Evolutionary conservation across 2,329 filamentous ascomycete species (phyloP).

Genomic region (Cryphonectria parasitica): DNA sequence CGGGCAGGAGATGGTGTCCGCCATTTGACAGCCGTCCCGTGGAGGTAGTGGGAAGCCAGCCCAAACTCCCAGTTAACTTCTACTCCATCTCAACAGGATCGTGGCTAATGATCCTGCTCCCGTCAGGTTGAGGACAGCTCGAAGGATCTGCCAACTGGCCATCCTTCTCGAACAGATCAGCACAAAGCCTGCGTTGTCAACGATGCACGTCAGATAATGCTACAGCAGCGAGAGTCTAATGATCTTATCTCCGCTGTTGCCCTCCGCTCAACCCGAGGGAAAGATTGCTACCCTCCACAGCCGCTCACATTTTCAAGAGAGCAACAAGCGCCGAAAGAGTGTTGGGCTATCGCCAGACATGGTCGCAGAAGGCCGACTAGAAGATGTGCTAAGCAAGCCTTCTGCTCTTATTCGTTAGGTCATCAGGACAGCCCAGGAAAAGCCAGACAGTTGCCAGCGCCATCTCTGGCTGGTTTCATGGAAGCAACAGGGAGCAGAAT

Average conservation of each 20-base stretch:
- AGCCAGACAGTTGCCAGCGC: not conserved
- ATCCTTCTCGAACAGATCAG: not conserved
- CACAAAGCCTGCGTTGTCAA: not conserved
- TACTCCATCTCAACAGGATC: not conserved
- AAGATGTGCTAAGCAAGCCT: not conserved
- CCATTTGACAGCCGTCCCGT: not conserved
- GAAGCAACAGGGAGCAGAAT: not conserved
- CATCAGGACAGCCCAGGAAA: not conserved
- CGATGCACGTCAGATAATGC: not conserved
- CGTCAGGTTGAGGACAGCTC: not conserved
- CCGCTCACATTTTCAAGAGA: not conserved
- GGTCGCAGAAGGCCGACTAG: not conserved
- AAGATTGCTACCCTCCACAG: not conserved
- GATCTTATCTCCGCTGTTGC: not conserved
- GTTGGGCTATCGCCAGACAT: not conserved
- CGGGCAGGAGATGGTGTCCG: not conserved
- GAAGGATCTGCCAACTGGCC: not conserved
- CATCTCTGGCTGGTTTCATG: slow-evolving; percentile 7
- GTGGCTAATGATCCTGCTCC: not conserved
- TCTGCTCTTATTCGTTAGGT: not conserved
- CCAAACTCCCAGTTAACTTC: not conserved
- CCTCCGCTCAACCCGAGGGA: not conserved
- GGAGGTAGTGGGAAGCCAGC: not conserved
- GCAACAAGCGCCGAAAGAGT: not conserved
- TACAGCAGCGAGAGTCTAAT: not conserved